A percentile compares a stretch with the other conserved stretches of the same genome.
Evolutionary conservation across 2,329 filamentous ascomycete species (phyloP).

Genomic region (Sordariomycetes sp.): DNA sequence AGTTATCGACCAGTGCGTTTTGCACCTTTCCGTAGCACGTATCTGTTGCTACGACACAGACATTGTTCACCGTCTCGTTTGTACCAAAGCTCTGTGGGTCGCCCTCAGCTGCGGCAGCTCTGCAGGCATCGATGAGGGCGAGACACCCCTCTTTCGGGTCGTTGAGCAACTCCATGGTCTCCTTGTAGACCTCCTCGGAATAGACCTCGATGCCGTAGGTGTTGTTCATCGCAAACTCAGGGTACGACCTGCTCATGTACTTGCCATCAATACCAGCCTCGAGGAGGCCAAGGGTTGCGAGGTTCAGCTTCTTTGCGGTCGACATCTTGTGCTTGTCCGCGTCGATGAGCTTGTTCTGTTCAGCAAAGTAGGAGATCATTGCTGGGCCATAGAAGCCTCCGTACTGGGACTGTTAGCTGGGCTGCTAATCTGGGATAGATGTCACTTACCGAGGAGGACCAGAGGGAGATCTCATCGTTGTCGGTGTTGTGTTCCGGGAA

Average conservation of each 20-base stretch:
- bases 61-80: conserved; percentile 23
- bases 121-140: conserved; percentile 40
- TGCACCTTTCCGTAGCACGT: conserved; percentile 8
- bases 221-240: conserved; percentile 49
- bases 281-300: conserved; percentile 55
- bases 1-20: not conserved
- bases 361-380: conserved; percentile 4
- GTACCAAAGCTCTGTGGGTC: conserved; percentile 30
- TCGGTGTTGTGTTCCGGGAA: conserved; percentile 45
- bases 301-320: conserved; percentile 34
- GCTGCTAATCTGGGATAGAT: not conserved
- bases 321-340: conserved; percentile 12
- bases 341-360: conserved; percentile 7
- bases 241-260: conserved; percentile 44
- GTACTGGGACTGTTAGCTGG: conserved; percentile 2
- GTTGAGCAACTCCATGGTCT: conserved; percentile 6
- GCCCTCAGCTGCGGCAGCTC: conserved; percentile 14
- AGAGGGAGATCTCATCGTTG: conserved; percentile 48
- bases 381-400: conserved; percentile 5
- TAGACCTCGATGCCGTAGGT: conserved; percentile 54
- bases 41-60: conserved; percentile 40
- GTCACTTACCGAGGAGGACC: conserved; percentile 43
- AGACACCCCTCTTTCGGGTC: conserved; percentile 32
- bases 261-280: conserved; percentile 58
- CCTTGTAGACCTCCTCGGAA: conserved; percentile 26